Evolutionary conservation across 73 alveolate genomes (phyloP), one percentile per base, ranked within the genome.

Genomic region (Paramecium octaurelia): DNA sequence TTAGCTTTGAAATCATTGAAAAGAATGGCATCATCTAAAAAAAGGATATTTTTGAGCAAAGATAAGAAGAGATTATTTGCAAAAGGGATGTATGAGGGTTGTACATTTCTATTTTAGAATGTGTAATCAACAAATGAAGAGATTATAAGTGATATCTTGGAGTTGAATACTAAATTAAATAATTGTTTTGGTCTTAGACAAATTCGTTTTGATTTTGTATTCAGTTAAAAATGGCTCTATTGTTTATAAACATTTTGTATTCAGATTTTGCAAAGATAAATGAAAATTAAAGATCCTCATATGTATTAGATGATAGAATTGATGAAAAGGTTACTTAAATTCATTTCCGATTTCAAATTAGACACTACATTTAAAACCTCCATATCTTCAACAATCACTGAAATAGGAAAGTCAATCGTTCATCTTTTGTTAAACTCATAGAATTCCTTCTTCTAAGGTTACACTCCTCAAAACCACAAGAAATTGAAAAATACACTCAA

Each of bases 1-100:
- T 35, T 43, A 10, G 38, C 76, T 2, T 44, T 80, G 43, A 80
- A 80, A 35, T 80, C 75, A 16, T 64, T 80, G 2, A 80, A 80
- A 48, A 80, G 91, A 80, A 80, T 80, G 46, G 91, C 46, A 20
- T 80, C 91, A 21, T n/a, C 91, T 20, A 80, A 35, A 42, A 80
- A 80, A 46, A 80, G 50, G 29, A 42, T 48, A 11, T 44, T 80
- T 44, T 1, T 35, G 0, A 64, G 18, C 9, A 80, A 80, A 48
- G 44, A 21, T 1, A 80, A 80, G 10, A 80, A 42, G 57, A 80
- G 91, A 80, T 24, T 20, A 44, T 80, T 43, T 46, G 91, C 91
- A 38, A 80, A 43, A 80, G 91, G 44, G 24, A 11, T 80, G 38
- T 80, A 31, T 80, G 48, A 4, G 0, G 91, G 91, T 21, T 8